Conservation (phyloP, 116 monocot genomes). For the Phalaenopsis hybrid region DNA sequence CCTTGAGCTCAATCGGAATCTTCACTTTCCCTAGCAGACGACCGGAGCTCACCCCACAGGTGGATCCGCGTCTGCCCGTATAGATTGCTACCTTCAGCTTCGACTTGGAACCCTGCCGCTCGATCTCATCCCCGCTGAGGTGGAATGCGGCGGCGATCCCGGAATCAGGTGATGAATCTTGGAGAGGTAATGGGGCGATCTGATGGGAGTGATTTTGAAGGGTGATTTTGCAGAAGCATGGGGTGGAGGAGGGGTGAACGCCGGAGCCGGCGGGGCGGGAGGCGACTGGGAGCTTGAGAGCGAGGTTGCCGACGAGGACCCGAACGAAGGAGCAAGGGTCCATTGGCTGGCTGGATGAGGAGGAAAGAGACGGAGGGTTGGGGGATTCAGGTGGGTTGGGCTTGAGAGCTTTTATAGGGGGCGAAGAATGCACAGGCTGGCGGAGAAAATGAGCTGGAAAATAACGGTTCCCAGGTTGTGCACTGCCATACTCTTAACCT, state of each 20-base stretch:
- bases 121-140: constrained; percentile 39
- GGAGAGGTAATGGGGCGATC: constrained; percentile 43
- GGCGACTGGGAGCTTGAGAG: constrained; percentile 62
- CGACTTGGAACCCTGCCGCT: constrained; percentile 14
- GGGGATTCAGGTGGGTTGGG: background rate
- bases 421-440: background rate
- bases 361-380: background rate
- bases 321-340: constrained; percentile 90
- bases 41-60: constrained; percentile 61
- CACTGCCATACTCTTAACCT: no score
- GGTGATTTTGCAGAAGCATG: constrained; percentile 76
- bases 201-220: constrained; percentile 49
- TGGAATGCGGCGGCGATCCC: constrained; percentile 59
- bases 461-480: no score
- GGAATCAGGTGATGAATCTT: constrained; percentile 10
- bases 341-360: constrained; percentile 23
- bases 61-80: constrained; percentile 53
- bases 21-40: constrained; percentile 46
- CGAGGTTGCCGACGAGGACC: constrained; percentile 74
- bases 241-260: constrained; percentile 70
- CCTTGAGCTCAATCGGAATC: constrained; percentile 45
- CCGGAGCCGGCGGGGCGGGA: constrained; percentile 56
- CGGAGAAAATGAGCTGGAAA: background rate
- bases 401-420: background rate
- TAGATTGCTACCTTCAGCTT: constrained; percentile 58